A percentile compares a stretch with the other conserved stretches of the same genome.
Evolutionary conservation across 2,329 filamentous ascomycete species (phyloP).

Genomic region (Xylaria sp.): DNA sequence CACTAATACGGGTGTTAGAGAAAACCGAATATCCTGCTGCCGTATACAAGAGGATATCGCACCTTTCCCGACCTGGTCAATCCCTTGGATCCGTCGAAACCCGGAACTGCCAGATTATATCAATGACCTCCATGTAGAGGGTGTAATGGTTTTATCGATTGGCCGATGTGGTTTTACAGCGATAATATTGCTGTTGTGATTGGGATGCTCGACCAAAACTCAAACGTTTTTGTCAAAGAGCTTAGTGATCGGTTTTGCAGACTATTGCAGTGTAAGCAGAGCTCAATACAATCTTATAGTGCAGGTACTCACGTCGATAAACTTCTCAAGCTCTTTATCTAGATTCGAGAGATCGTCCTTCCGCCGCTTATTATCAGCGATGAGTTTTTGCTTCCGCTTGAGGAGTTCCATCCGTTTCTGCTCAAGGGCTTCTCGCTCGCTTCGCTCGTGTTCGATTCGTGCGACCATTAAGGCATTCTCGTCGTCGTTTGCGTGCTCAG

Average conservation of each 20-base stretch:
- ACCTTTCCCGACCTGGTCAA: conserved; percentile 13
- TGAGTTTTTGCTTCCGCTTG: conserved; percentile 72
- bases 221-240: conserved; percentile 75
- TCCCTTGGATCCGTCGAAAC: neutral
- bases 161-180: neutral
- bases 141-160: neutral
- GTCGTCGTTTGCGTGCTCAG: conserved; percentile 76
- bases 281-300: conserved; percentile 37
- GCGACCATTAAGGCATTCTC: conserved; percentile 89
- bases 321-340: conserved; percentile 92
- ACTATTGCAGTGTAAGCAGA: conserved; percentile 59
- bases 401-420: conserved; percentile 82
- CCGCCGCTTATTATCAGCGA: conserved; percentile 83
- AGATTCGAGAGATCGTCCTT: conserved; percentile 93
- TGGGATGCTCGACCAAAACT: conserved; percentile 3
- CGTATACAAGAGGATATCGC: conserved; percentile 6
- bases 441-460: conserved; percentile 89
- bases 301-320: conserved; percentile 77
- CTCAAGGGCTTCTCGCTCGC: conserved; percentile 85
- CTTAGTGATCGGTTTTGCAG: conserved; percentile 87
- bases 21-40: conserved; percentile 5
- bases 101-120: neutral
- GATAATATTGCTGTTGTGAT: conserved; percentile 4
- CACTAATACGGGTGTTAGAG: conserved; percentile 28
- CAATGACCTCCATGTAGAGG: neutral